phyloP scores from a whole-genome alignment of 495 filamentous ascomycete species.

The Tuber magnatum region DNA sequence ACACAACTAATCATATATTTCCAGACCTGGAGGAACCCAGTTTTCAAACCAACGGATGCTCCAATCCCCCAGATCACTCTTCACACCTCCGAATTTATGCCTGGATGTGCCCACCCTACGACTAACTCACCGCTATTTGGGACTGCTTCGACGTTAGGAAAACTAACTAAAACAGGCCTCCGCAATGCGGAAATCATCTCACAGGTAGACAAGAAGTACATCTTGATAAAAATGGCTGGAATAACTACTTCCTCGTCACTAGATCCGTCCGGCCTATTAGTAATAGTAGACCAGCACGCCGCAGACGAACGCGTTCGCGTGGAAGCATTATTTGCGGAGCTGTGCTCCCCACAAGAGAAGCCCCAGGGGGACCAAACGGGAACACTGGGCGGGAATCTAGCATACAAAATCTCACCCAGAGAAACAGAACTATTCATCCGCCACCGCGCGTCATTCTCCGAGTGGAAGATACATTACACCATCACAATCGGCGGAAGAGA shows the following conservation, averaged over 20 bases:
- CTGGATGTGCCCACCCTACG: neutral
- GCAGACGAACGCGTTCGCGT: conserved; percentile 83
- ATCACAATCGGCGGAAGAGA: conserved; percentile 6
- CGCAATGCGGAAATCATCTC: conserved; percentile 58
- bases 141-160: conserved; percentile 43
- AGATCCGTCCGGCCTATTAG: conserved; percentile 46
- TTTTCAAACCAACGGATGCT: conserved; percentile 52
- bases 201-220: conserved; percentile 87
- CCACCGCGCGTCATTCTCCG: conserved; percentile 41
- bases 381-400: neutral
- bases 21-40: conserved; percentile 56
- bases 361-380: neutral
- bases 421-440: conserved; percentile 38
- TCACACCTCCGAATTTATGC: neutral
- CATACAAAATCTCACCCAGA: conserved; percentile 17
- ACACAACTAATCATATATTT: conserved; percentile 1
- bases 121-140: neutral
- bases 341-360: conserved; percentile 41
- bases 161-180: conserved; percentile 63
- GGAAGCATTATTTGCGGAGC: conserved; percentile 57
- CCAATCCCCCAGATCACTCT: conserved; percentile 45
- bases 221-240: conserved; percentile 56
- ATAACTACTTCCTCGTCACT: conserved; percentile 4
- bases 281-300: conserved; percentile 89
- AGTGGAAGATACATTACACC: conserved; percentile 19